These are phyloP conservation scores for Coniosporium apollinis DNA, from an alignment of 495 filamentous ascomycete genomes.

Conservation along the genomic window DNA sequence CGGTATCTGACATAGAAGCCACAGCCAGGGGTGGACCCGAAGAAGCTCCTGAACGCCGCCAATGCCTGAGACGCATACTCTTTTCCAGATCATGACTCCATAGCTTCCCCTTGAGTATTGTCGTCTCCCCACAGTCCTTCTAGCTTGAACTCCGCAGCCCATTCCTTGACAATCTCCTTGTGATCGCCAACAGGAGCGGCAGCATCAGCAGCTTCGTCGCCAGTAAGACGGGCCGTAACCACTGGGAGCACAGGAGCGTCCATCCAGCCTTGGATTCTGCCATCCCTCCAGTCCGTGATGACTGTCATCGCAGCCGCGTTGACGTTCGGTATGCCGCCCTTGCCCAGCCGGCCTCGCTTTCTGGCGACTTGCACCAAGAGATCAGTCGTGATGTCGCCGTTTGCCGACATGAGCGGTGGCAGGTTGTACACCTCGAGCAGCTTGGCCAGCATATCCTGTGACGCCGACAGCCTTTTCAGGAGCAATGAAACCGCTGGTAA, in stretches of 20 bases:
- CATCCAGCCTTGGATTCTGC: conserved; percentile 84
- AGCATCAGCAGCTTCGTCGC: conserved; percentile 12
- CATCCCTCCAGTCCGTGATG: conserved; percentile 89
- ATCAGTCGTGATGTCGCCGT: conserved; percentile 68
- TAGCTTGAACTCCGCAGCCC: conserved; percentile 91
- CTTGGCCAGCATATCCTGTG: conserved; percentile 52
- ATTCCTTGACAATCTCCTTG: conserved; percentile 78
- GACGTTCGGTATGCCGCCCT: conserved; percentile 80
- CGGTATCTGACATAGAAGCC: too few species aligned
- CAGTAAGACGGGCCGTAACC: conserved; percentile 15
- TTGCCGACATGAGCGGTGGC: conserved; percentile 48
- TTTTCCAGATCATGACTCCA: neutral
- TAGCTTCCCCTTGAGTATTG: conserved; percentile 4
- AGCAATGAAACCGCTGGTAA: conserved; percentile 70
- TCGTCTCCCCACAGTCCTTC: conserved; percentile 80
- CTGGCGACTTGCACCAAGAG: conserved; percentile 89
- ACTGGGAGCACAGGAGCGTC: conserved; percentile 48
- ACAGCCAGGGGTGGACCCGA: too few species aligned
- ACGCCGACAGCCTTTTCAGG: conserved; percentile 55
- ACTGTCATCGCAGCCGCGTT: conserved; percentile 79
- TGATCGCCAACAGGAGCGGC: conserved; percentile 38
- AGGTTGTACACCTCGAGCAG: conserved; percentile 69
- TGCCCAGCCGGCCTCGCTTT: conserved; percentile 77
- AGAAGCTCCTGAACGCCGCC: too few species aligned
- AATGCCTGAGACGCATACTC: too few species aligned